A percentile compares a stretch with the other conserved stretches of the same genome.
Conservation (phyloP, 2,329 filamentous ascomycete genomes). For the Basipetospora chlamydospora region DNA sequence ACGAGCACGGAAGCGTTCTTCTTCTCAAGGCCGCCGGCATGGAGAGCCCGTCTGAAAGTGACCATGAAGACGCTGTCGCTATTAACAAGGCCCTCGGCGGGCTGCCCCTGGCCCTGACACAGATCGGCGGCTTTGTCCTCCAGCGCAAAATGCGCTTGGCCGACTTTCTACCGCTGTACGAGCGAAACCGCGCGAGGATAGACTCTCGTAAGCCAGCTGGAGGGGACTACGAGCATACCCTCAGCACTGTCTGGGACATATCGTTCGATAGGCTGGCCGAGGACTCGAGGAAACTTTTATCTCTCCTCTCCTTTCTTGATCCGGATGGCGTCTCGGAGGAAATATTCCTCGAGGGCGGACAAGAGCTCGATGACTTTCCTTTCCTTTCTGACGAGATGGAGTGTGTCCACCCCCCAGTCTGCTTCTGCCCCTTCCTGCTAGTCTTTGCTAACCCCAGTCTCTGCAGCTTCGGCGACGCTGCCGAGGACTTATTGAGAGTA, state of each 20-base stretch:
- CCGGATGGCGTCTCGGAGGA: constrained; percentile 14
- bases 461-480: background rate
- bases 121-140: constrained; percentile 16
- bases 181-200: constrained; percentile 14
- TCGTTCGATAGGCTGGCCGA: constrained; percentile 12
- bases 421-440: too few species aligned
- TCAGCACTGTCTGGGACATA: constrained; percentile 16
- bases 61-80: constrained; percentile 6
- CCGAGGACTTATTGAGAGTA: background rate
- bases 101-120: constrained; percentile 12
- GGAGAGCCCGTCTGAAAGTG: background rate
- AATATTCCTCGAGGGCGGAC: constrained; percentile 11
- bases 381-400: constrained; percentile 16
- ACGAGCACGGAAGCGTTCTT: background rate
- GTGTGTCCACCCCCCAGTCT: constrained; percentile 8
- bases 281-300: constrained; percentile 11
- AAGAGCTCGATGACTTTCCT: constrained; percentile 9
- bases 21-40: background rate
- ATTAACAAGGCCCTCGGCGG: constrained; percentile 9
- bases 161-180: constrained; percentile 15
- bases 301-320: constrained; percentile 15
- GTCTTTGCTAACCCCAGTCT: constrained; percentile 1
- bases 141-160: constrained; percentile 11
- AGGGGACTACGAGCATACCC: constrained; percentile 14
- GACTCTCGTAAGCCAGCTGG: constrained; percentile 10